Evolutionary conservation across 345 rosid genomes (phyloP).

Genomic region (Acer yangbiense): DNA sequence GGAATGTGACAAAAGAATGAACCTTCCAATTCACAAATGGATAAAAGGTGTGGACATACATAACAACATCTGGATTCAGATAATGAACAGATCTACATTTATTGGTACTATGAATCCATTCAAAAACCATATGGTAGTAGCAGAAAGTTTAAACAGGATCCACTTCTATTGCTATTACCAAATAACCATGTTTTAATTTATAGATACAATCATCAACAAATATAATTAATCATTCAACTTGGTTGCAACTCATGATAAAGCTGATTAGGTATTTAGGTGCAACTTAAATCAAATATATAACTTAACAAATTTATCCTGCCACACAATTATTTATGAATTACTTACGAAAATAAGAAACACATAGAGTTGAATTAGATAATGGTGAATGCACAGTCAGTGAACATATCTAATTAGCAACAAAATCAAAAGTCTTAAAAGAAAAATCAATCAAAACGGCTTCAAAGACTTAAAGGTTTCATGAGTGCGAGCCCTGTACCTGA

Average conservation of each 20-base stretch:
- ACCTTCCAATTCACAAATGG: not conserved
- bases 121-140: not conserved
- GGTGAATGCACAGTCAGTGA: too few species aligned
- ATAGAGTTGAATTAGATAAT: not conserved
- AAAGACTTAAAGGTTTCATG: not conserved
- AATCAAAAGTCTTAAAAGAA: not conserved
- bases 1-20: not conserved
- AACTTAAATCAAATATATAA: not conserved
- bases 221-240: not conserved
- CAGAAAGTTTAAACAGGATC: not conserved
- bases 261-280: not conserved
- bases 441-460: not conserved
- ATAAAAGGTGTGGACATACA: not conserved
- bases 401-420: not conserved
- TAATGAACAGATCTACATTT: not conserved
- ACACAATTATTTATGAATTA: not conserved
- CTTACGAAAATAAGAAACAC: not conserved
- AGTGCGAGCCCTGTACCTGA: conserved; percentile 46
- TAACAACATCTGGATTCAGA: not conserved
- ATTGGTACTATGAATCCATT: not conserved
- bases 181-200: not conserved
- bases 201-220: not conserved
- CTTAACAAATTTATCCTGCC: too few species aligned
- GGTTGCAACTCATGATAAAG: not conserved
- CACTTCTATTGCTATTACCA: not conserved